Base-by-base conservation (phyloP, 495 filamentous ascomycete species). In the Neurospora terricola region DNA sequence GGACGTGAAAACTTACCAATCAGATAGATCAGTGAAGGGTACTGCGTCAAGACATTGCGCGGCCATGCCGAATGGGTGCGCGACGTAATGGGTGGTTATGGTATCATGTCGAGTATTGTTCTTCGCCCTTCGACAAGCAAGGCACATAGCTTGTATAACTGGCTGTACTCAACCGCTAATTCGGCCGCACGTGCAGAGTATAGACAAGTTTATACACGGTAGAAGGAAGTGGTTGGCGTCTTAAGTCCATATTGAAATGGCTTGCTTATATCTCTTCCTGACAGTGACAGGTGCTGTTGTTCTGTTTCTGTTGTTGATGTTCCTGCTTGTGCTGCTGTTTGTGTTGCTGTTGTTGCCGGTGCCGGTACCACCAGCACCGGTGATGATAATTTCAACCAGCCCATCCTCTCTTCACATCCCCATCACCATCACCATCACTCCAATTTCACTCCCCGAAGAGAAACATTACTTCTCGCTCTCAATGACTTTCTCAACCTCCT, bases 41-140 rank as follows among this genome's bases (percentile, higher is more conserved):
- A 96, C 80, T 97, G 94, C 77, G 87, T 97, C 34, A 94, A 93
- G 79, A 94, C 92, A 5, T 85, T 97, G 70, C 85, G 89, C 27
- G 92, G 93, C 1, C 93, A 96, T 71, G 87, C 85, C 18, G 93
- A 93, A 69, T 98, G 95, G 95, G 92, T 98, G 34, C 89, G 94
- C 30, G 93, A 95, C 72, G 91, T 97, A 11, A 3, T 34, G 34
- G 4, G 34, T 34, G 34, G 34, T 5, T 34, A 5, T 34, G 34
- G 5, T 34, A 4, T 34, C 34, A 34, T 34, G 34, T 34, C 34
- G 34, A 34, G 4, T 4, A 4, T n/a, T n/a, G 16, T 9, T 43
- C 8, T 3, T 9, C 42, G 34, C 42, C 18, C 0, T 9, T 43
- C 18, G 2, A 43, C 18, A n/a, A 9, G 34, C 5, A 0, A 34